phyloP scores from a whole-genome alignment of 768 basidiomycete species.

The Gloeopeniophorella convolvens region DNA sequence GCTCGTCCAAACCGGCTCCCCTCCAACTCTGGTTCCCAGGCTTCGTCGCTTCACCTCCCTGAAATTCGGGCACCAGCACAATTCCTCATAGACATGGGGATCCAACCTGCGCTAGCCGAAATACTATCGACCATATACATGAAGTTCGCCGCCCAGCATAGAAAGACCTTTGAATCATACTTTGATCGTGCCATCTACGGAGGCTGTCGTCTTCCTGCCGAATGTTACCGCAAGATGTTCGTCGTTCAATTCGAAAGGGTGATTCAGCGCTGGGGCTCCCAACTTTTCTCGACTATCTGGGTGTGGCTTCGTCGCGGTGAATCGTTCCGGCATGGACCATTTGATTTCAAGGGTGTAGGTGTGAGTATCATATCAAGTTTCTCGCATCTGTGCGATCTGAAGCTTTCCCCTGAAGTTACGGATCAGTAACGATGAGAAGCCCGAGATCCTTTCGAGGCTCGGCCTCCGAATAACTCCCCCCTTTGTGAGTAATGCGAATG shows the following conservation, averaged over 20 bases:
- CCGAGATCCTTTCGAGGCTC: not conserved
- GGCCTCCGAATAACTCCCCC: not conserved
- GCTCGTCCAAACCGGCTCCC: fast-evolving
- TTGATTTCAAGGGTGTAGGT: not conserved
- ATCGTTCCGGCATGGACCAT: not conserved
- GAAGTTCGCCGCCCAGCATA: not conserved
- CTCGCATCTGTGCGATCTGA: not conserved
- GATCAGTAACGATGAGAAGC: not conserved
- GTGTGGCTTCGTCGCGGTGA: not conserved
- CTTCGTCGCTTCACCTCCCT: not conserved
- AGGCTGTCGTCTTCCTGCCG: not conserved
- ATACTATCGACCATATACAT: not conserved
- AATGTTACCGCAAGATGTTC: not conserved
- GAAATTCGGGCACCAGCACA: not conserved
- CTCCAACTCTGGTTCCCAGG: not conserved
- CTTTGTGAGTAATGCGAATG: too few relatives aligned
- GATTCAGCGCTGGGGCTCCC: not conserved
- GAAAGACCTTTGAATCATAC: not conserved
- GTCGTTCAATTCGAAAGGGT: not conserved
- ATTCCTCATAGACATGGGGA: not conserved
- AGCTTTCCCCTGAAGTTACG: constrained; percentile 1
- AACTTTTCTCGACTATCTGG: not conserved
- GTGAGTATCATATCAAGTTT: not conserved
- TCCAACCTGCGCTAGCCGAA: not conserved
- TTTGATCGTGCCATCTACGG: not conserved